Evolutionary conservation across 345 rosid species (phyloP).

Genomic region (Corymbia maculata): DNA sequence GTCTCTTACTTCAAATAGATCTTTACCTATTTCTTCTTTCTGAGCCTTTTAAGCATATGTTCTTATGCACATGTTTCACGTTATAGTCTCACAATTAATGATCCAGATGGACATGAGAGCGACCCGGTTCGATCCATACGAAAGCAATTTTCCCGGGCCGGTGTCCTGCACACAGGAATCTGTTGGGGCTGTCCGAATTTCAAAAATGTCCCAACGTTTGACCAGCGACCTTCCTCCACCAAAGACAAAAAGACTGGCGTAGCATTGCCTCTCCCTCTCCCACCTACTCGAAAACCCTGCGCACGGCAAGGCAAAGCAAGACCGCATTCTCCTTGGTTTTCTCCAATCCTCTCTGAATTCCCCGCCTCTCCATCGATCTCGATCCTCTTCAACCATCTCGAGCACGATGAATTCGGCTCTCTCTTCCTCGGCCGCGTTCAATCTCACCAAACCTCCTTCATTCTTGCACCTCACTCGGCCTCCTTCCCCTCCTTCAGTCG

Average conservation of each 20-base stretch:
- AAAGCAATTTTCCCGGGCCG: neutral
- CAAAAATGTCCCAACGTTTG: neutral
- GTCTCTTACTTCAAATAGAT: too few relatives aligned
- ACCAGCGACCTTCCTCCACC: neutral
- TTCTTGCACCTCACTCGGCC: neutral
- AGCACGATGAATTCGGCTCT: neutral
- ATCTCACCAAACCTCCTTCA: neutral
- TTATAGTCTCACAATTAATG: too few relatives aligned
- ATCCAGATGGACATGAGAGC: too few relatives aligned
- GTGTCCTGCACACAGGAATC: neutral
- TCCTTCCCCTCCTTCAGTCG: neutral
- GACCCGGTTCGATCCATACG: too few relatives aligned
- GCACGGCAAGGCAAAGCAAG: neutral
- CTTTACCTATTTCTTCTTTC: too few relatives aligned
- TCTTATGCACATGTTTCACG: too few relatives aligned
- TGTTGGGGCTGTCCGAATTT: neutral
- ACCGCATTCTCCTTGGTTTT: neutral
- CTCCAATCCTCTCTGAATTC: neutral
- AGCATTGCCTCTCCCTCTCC: neutral
- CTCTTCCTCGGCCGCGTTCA: neutral
- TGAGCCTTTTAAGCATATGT: too few relatives aligned
- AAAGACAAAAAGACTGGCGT: neutral
- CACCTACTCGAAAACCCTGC: neutral
- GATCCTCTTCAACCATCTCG: neutral
- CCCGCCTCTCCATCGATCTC: neutral